Base-by-base conservation (phyloP, 2,329 filamentous ascomycete genomes). In the Aureobasidium sp. region DNA sequence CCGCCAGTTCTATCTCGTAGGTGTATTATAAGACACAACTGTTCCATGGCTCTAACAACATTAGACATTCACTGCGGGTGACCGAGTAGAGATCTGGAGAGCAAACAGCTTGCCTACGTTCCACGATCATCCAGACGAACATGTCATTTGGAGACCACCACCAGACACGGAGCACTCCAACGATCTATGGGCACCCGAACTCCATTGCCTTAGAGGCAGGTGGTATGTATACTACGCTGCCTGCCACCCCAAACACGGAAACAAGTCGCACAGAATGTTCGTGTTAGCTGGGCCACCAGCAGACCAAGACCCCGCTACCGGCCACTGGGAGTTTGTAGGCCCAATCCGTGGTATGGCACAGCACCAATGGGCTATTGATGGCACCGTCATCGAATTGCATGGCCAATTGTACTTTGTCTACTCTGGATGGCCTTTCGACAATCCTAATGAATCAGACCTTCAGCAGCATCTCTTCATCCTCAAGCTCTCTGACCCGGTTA, bases 161-260 rank as follows among this genome's bases (percentile, higher is more conserved):
- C 75, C 75, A 13, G 70, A 76, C 63, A 74, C 73, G 10, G 69
- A 72, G 20, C 78, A 77, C 73, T 76, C 74, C 8, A 76, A 71
- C 44, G 76, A 75, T 65, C 72, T 84, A 36, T 84, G 82, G 82
- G 82, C 82, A 0, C 82, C 82, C 0, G 82, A 84, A 71, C 73
- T 84, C 0, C 82, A 84, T 68, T 70, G 70, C 52, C 72, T 84
- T 29, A 70, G 77, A 41, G 78, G 77, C 0, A 75, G 75, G 26
- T 84, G 82, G 82, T 84, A 82, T 69, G 74, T 83, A 64, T 83
- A 83, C 69, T 79, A 74, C 68, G 78, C 72, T 3, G 76, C 73
- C 17, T 75, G 73, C 23, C 68, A 79, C 64, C 74, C 74, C 0
- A 64, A 68, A 44, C 67, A 75, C n/a, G 77, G 77, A 58, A 79